These are phyloP conservation scores for Boletus rubescentipes DNA, from an alignment of 768 basidiomycete genomes.

Conservation along the genomic window DNA sequence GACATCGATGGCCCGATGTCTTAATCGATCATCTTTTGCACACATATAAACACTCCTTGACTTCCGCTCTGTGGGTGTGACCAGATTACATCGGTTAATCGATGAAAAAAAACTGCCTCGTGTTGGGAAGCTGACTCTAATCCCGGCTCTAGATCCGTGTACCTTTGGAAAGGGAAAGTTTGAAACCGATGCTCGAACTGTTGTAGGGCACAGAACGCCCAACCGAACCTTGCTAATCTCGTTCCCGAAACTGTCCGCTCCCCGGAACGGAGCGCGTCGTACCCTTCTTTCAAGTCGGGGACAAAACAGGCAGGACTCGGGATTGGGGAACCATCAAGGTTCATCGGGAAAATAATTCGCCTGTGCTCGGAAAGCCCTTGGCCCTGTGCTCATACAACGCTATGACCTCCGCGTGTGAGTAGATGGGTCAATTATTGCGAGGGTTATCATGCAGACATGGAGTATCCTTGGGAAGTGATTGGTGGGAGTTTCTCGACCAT, in stretches of 20 bases:
- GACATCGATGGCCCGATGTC: neutral
- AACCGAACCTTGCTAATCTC: neutral
- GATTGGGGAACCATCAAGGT: neutral
- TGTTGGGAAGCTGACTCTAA: neutral
- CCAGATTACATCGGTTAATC: constrained; percentile 1
- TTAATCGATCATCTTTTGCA: neutral
- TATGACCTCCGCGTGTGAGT: constrained; percentile 2
- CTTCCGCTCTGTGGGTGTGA: neutral
- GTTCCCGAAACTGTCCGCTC: constrained; percentile 2
- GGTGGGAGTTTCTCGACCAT: neutral
- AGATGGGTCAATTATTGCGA: neutral
- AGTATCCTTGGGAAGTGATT: constrained; percentile 9
- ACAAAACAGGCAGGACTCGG: neutral
- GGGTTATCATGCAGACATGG: neutral
- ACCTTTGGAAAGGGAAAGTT: neutral
- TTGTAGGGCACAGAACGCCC: neutral
- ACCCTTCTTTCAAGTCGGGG: no score
- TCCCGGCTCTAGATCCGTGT: neutral
- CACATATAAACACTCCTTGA: neutral
- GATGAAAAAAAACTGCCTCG: constrained; percentile 1
- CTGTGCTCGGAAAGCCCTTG: neutral
- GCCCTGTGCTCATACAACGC: neutral
- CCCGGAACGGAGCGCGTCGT: neutral
- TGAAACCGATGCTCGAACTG: neutral
- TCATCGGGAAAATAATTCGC: neutral